Evolutionary conservation across 2,329 filamentous ascomycete genomes (phyloP), one percentile per base, ranked within the genome.

Genomic region (Ophiostoma australiae): DNA sequence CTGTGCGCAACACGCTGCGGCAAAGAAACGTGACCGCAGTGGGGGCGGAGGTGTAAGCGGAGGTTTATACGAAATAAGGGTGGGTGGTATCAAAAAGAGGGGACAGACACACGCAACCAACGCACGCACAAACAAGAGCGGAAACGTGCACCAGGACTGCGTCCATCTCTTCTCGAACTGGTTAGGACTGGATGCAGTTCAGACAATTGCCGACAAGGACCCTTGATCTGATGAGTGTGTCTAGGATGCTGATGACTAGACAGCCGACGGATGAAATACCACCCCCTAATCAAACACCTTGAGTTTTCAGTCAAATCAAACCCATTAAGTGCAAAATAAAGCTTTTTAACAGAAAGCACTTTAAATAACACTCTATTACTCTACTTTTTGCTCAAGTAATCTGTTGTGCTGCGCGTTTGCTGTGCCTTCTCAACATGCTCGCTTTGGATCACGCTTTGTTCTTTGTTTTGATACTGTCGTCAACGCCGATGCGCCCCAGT

Each of bases 1-100:
- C 66, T 15, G 66, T 68, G 27, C 66, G 35, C 11, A 41, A 68
- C 23, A 68, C 66, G 39, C 39, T 68, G 66, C 66, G 41, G 23
- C 39, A 44, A 20, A 48, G 66, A 8, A 44, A 48, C 15, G 27
- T 17, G n/a, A 48, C 39, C 15, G 39, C 39, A 33, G 39, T 31
- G n/a, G 35, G 33, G 66, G 66, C 23, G 15, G 37, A 44, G 66
- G 66, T 68, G 23, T 44, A 48, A 33, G 39, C 65, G 13, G 52
- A 58, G 52, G 44, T 48, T 20, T 15, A 7, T 23, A 27, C 27
- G 10, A 13, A 65, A 13, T 13, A 65, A 65, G 27, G 8, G 27
- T 65, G 63, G 58, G 58, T 61, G 27, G 58, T 33, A 61, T 63
- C 23, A 17, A 23, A 27, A 58, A 58, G 52, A 58, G 52, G 52